Base-by-base conservation (phyloP, 2,329 filamentous ascomycete species). In the Neophaeococcomyces mojaviensis region DNA sequence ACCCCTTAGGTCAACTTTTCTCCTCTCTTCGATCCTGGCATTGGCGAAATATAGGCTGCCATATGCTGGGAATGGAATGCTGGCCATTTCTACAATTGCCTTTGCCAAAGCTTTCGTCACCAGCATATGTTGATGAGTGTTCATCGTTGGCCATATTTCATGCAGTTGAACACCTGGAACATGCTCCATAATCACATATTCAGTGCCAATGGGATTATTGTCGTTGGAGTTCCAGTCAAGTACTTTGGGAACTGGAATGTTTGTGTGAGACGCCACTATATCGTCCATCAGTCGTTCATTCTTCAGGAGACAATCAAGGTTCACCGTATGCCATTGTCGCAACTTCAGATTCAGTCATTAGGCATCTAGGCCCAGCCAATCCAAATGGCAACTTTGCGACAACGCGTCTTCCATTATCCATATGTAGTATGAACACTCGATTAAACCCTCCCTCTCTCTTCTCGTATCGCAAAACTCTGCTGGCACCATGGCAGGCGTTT, bases 121-220 rank as follows among this genome's bases (percentile, higher is more conserved):
- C 2, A 51, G 49, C 50, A 66, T 64, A 51, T 64, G 59, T 41
- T 66, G 56, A 33, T 52, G 44, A 3, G 54, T 31, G 46, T 57
- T 52, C 64, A 68, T 67, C 4, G 47, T 39, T n/a, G 56, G 58
- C 64, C 62, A 65, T 24, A 43, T 49, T 47, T 63, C 42, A 38
- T 63, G 58, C 46, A 67, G 40, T 18, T 57, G 53, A 39, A 66
- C 55, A 24, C 64, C 65, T 10, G 44, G 39, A 2, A 59, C 59
- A 53, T 67, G 58, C 49, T 66, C 61, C 56, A 65, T 60, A 46
- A 69, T 64, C 22, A 68, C 67, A 41, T 67, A 68, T 51, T 68
- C 64, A 8, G 55, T 58, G 4, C 63, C 59, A 35, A 66, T 58
- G 7, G 56, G 47, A 55, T 63, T 67, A 10, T 8, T 19, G 7